Evolutionary conservation across 768 basidiomycete species (phyloP), one percentile per base, ranked within the genome.

Genomic region (Mycena latifolia): DNA sequence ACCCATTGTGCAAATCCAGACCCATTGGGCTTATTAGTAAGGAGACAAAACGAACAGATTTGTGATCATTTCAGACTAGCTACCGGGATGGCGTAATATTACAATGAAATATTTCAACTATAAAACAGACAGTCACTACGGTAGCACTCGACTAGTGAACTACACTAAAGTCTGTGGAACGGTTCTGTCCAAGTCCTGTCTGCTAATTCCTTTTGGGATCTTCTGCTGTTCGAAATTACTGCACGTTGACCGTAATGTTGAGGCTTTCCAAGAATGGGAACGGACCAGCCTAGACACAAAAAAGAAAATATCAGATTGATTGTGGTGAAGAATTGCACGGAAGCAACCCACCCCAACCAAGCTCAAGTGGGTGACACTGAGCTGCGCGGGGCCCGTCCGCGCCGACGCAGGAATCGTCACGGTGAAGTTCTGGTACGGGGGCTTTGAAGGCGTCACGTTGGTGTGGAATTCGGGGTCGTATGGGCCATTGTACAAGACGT

Each of bases 341-440:
- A 33, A 39, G 29, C 28, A 33, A 79, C 80, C 65, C 63, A 82
- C 80, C 59, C 76, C 81, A 11, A 79, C 1, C 50, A 82, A 72
- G 24, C 67, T 55, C 24, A 77, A 28, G 59, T 80, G 80, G 9
- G 70, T 69, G 9, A 80, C 75, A 22, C 70, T 71, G 55, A 82
- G 61, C 61, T 73, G 62, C 12, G 77, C 77, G 15, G 64, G 59
- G 3, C 81, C 79, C 4, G 33, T 18, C 1, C 66, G 0, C 22
- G 62, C 10, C 20, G 48, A 39, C 29, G 68, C 54, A 2, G 81
- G 82, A 9, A 84, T 65, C 37, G 74, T 70, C 6, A 83, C 74
- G 1, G 77, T 77, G 55, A 83, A 79, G 69, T 83, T 81, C 61
- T 83, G 71, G 63, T 80, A 77, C 14, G 80, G 79, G 17, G 73